phyloP scores from a whole-genome alignment of 345 rosid species.

The Ceriops tagal region DNA sequence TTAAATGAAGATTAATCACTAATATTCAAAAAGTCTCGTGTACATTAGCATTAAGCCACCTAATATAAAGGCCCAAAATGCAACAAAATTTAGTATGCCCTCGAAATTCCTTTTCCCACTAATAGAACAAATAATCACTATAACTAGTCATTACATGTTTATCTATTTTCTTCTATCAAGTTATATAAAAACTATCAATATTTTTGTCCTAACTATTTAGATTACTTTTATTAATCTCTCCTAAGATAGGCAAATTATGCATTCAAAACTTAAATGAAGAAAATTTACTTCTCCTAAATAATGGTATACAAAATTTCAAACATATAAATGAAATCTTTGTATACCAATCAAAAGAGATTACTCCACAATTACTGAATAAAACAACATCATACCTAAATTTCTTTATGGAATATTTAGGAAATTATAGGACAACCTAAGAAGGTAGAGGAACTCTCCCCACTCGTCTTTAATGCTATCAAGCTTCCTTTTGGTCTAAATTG shows the following conservation, averaged over 20 bases:
- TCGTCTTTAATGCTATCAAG: conserved; percentile 66
- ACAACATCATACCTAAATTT: conserved; percentile 57
- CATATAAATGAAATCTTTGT: background rate
- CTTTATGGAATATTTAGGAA: conserved; percentile 87
- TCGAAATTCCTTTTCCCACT: too few relatives aligned
- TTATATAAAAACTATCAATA: too few relatives aligned
- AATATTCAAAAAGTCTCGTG: background rate
- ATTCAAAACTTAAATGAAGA: background rate
- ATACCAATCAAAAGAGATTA: too few relatives aligned
- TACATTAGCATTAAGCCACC: too few relatives aligned
- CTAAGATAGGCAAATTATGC: background rate
- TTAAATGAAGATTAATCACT: background rate
- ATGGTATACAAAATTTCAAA: background rate
- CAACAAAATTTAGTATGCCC: too few relatives aligned
- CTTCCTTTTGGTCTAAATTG: conserved; percentile 68
- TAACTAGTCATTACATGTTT: too few relatives aligned
- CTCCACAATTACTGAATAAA: too few relatives aligned
- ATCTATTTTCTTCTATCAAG: too few relatives aligned
- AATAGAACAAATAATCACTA: too few relatives aligned
- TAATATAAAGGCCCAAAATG: too few relatives aligned
- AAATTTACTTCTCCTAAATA: background rate
- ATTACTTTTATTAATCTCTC: too few relatives aligned
- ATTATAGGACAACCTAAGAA: conserved; percentile 72
- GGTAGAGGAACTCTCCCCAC: conserved; percentile 91
- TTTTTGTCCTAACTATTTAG: too few relatives aligned